Base-by-base conservation (phyloP, 208 protist genomes). In the Phytomonas sp. region DNA sequence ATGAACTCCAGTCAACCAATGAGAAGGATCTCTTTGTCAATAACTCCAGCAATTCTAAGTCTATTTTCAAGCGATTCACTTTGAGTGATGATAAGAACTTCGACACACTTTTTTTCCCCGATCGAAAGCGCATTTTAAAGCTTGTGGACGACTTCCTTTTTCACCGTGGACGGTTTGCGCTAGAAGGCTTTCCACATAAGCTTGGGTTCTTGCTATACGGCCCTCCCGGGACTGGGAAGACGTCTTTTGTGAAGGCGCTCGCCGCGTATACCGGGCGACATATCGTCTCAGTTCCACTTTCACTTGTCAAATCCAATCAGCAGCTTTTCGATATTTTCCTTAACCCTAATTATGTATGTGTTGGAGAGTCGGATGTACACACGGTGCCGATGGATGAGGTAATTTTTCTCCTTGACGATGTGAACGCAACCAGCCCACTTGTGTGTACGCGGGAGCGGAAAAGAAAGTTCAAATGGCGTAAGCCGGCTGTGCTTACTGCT, bases 161-260 rank as follows among this genome's bases (percentile, higher is more conserved):
- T 31, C 84, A 76, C 45, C 83, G 69, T 30, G 90, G 89, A 32
- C 87, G 89, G 29, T 97, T 92, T 75, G 80, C 89, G 11, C 83
- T 92, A 8, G 81, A 89, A 66, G 88, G 89, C 14, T 95, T 93
- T 74, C 92, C 89, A 45, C 71, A 91, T 67, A 94, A 92, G 74
- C 85, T 97, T n/a, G 99, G 99, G 31, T 98, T 99, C 59, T 88
- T 99, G 2, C 84, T 99, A 36, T 98, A 99, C 79, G 98, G 98
- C 31, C 97, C 97, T 8, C 90, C 93, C 59, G 97, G 97, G 14
- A 95, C 83, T 26, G 97, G 97, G 12, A 99, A 99, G 88, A 99
- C 98, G 37, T 95, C 98, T 80, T 89, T 99, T 61, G 98, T 98
- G 19, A 99, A 99, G 84, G 98, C 98, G 19, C 98, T 99, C 34